Percentiles rank a stretch among this genome's conserved stretches.
phyloP scores from a whole-genome alignment of 2,329 filamentous ascomycete genomes.

The Aspergillus latus region DNA sequence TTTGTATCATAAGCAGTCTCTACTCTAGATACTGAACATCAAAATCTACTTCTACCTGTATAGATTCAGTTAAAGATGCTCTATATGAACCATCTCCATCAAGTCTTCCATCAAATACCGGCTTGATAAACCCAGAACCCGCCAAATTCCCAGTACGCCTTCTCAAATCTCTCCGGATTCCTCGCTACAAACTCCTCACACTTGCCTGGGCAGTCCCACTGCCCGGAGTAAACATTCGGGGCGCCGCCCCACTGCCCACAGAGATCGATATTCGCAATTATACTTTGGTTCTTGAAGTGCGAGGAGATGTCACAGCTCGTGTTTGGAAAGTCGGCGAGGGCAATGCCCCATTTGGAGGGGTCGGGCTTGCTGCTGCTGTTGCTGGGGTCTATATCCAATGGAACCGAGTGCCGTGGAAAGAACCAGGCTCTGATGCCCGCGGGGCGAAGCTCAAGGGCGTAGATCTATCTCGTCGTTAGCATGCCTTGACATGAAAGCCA shows the following conservation, averaged over 20 bases:
- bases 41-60: too few relatives aligned
- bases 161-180: slow-evolving; percentile 55
- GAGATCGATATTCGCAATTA: slow-evolving; percentile 65
- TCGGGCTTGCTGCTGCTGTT: slow-evolving; percentile 46
- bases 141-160: slow-evolving; percentile 67
- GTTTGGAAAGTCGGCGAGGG: slow-evolving; percentile 64
- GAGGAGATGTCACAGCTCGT: slow-evolving; percentile 60
- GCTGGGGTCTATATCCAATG: slow-evolving; percentile 46
- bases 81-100: too few relatives aligned
- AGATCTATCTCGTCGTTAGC: slow-evolving; percentile 37
- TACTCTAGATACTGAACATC: too few relatives aligned
- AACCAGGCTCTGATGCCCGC: slow-evolving; percentile 66
- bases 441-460: slow-evolving; percentile 61
- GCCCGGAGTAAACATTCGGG: slow-evolving; percentile 31
- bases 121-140: slow-evolving; percentile 59
- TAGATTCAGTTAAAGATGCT: too few relatives aligned
- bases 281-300: slow-evolving; percentile 66
- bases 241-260: slow-evolving; percentile 57
- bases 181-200: slow-evolving; percentile 60
- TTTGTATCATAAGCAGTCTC: too few relatives aligned
- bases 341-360: slow-evolving; percentile 61
- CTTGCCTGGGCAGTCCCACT: slow-evolving; percentile 50
- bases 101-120: too few relatives aligned
- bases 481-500: neutral
- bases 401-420: slow-evolving; percentile 52